A percentile compares a stretch with the other conserved stretches of the same genome.
phyloP scores from a whole-genome alignment of 495 filamentous ascomycete genomes.

The Lepraria neglecta region DNA sequence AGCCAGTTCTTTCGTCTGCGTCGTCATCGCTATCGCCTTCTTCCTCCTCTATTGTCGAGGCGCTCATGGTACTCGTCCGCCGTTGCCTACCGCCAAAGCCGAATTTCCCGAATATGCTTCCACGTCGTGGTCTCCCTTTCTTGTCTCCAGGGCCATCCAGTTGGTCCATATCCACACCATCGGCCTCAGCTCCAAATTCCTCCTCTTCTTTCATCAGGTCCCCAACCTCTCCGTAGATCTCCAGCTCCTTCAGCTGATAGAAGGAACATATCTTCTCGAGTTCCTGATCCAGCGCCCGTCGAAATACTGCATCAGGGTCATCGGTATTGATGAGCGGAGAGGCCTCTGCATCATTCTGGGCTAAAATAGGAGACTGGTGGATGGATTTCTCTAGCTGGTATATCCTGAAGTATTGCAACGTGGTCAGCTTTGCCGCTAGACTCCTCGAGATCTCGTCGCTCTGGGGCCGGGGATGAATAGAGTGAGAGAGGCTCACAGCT shows the following conservation, averaged over 20 bases:
- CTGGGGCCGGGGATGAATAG: background rate
- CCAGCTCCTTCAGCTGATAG: slow-evolving; percentile 77
- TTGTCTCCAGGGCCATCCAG: slow-evolving; percentile 45
- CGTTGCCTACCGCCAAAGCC: slow-evolving; percentile 35
- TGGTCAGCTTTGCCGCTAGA: slow-evolving; percentile 27
- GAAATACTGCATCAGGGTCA: slow-evolving; percentile 71
- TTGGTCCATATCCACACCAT: slow-evolving; percentile 50
- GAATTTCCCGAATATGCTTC: slow-evolving; percentile 42
- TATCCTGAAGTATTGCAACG: slow-evolving; percentile 51
- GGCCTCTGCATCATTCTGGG: slow-evolving; percentile 63
- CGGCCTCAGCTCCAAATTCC: slow-evolving; percentile 58
- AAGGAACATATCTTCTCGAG: slow-evolving; percentile 90
- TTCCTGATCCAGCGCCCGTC: slow-evolving; percentile 75
- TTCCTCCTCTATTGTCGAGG: slow-evolving; percentile 39
- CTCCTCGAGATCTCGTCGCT: background rate
- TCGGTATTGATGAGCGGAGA: slow-evolving; percentile 68
- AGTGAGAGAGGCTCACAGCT: slow-evolving; percentile 59
- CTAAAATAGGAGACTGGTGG: slow-evolving; percentile 43
- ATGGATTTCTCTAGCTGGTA: slow-evolving; percentile 83
- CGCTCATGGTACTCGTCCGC: slow-evolving; percentile 46
- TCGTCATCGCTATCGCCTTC: slow-evolving; percentile 61
- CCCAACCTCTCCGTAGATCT: slow-evolving; percentile 76
- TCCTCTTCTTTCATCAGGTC: slow-evolving; percentile 68
- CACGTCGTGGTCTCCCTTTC: slow-evolving; percentile 39
- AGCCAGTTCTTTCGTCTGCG: slow-evolving; percentile 53